These are phyloP conservation scores for Aspergillus pseudoglaucus DNA, from an alignment of 2,329 filamentous ascomycete genomes.

Conservation along the genomic window DNA sequence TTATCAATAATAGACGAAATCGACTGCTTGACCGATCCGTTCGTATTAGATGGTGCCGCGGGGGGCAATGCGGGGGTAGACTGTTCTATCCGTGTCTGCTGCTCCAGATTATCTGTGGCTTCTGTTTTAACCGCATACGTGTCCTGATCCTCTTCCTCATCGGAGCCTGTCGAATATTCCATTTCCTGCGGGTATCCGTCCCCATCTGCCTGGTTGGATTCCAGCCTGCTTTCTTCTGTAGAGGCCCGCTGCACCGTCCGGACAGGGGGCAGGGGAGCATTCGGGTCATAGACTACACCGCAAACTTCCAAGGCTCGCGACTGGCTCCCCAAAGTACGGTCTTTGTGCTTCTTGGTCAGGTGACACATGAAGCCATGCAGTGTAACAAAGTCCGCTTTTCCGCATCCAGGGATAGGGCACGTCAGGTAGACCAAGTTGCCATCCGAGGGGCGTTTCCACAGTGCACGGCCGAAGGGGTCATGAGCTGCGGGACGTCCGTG, in stretches of 20 bases:
- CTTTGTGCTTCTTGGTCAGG: constrained; percentile 37
- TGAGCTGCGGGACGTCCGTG: constrained; percentile 36
- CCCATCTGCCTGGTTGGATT: constrained; percentile 21
- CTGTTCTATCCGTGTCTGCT: constrained; percentile 14
- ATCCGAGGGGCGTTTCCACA: constrained; percentile 37
- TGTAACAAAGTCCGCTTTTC: constrained; percentile 36
- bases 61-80: constrained; percentile 5
- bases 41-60: constrained; percentile 5
- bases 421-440: constrained; percentile 33
- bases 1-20: constrained; percentile 37
- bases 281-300: constrained; percentile 33
- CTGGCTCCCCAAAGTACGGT: constrained; percentile 34
- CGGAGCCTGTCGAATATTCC: constrained; percentile 26
- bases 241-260: constrained; percentile 26
- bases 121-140: constrained; percentile 27
- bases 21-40: constrained; percentile 31
- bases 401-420: constrained; percentile 32
- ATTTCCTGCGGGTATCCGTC: constrained; percentile 26
- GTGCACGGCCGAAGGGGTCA: constrained; percentile 31
- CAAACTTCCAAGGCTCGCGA: constrained; percentile 35
- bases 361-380: constrained; percentile 39
- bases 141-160: constrained; percentile 20
- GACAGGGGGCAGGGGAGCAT: constrained; percentile 29
- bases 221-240: constrained; percentile 29
- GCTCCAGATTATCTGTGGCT: constrained; percentile 12